phyloP scores from a whole-genome alignment of 2,329 filamentous ascomycete genomes.

The Falciphora oryzae region DNA sequence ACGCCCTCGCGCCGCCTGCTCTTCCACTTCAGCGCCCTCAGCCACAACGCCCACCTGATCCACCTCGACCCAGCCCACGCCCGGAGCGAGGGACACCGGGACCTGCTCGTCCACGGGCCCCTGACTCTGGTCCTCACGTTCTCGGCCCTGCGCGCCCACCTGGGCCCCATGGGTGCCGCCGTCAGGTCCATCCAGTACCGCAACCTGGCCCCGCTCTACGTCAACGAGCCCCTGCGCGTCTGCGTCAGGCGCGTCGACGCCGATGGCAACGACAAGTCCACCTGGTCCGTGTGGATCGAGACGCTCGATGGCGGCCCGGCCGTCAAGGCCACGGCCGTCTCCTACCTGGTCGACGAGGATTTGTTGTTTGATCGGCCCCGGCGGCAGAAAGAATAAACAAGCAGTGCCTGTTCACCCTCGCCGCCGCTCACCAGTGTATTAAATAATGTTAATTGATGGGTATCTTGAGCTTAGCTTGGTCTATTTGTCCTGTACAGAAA shows the following conservation, averaged over 20 bases:
- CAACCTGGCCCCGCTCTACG: constrained; percentile 78
- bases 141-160: constrained; percentile 50
- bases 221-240: constrained; percentile 62
- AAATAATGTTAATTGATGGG: background rate
- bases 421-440: background rate
- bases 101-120: constrained; percentile 81
- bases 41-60: constrained; percentile 87
- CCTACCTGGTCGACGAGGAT: background rate
- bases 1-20: constrained; percentile 65
- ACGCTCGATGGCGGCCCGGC: constrained; percentile 54
- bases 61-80: constrained; percentile 75
- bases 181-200: constrained; percentile 60
- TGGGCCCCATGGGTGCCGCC: constrained; percentile 25
- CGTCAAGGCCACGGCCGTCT: constrained; percentile 45
- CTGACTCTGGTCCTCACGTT: constrained; percentile 74
- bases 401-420: no score
- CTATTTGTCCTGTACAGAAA: background rate
- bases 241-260: constrained; percentile 52
- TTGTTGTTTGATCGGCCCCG: background rate
- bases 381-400: no score
- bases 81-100: constrained; percentile 65
- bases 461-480: background rate
- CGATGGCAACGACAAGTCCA: constrained; percentile 32
- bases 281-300: constrained; percentile 62
- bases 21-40: constrained; percentile 86